Base-by-base conservation (phyloP, 202 grass and related monocot species). In the Musa balbisiana region DNA sequence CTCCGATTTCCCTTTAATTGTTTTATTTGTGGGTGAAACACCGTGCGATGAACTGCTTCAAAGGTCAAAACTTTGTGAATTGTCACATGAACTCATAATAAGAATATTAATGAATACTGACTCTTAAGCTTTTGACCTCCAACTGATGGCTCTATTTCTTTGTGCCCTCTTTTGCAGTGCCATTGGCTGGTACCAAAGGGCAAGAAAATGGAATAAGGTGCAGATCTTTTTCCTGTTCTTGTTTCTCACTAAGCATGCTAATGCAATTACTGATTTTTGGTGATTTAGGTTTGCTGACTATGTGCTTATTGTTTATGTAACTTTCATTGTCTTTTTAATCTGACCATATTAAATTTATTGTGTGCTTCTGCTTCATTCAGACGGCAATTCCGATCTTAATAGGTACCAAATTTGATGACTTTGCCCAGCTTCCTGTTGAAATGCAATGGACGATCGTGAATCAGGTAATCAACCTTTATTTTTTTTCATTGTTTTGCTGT, bases 171-270 rank as follows among this genome's bases (percentile, higher is more conserved):
- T 83, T 0, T 85, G 72, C 87, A 99, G 96, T 75, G 56, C 86
- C 25, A 80, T 90, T 82, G 84, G 81, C 71, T 99, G 96, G 96
- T 95, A 99, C 71, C 69, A 83, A 76, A 95, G 85, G 78, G 96
- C 91, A 22, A 99, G 85, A 80, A 95, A 87, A 85, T 99, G 96
- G 96, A 99, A 99, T 79, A 92, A 92, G 96, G 96, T 99, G 71
- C 52, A 15, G 69, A 69, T 12, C 22, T 76, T 77, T 79, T 14
- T 73, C 1, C 16, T 13, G 2, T 60, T 16, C 67, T 19, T 64
- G 23, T 51, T 51, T 55, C 16, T n/a, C 22, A 24, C 1, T 25
- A 53, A 3, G 55, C 3, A 62, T 19, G 8, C 2, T 20, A 8
- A 15, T 62, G 58, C 58, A 62, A 20, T 62, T 15, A 62, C 21